Conservation (phyloP, 1,284 basidiomycete genomes). For the Cryptococcus wingfieldii region DNA sequence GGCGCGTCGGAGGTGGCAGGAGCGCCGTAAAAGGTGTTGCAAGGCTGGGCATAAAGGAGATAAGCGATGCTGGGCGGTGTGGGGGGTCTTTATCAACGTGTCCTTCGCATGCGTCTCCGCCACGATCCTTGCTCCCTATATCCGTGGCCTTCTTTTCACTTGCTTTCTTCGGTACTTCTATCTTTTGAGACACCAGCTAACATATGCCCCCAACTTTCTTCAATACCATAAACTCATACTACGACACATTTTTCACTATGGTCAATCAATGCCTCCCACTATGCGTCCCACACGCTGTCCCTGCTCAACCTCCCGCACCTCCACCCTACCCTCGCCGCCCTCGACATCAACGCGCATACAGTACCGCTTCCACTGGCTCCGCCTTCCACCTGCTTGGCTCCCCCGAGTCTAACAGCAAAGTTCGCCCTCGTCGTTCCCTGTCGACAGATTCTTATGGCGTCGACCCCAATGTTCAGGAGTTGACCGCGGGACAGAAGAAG, state of each 20-base stretch:
- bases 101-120: too few relatives aligned
- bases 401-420: constrained; percentile 12
- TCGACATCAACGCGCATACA: constrained; percentile 11
- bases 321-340: constrained; percentile 5
- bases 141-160: too few relatives aligned
- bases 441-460: constrained; percentile 37
- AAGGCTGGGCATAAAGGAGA: too few relatives aligned
- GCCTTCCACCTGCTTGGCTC: constrained; percentile 19
- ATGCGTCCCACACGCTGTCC: background rate
- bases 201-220: background rate
- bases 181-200: background rate
- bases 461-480: constrained; percentile 15
- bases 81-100: too few relatives aligned
- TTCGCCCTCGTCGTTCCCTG: constrained; percentile 28
- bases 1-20: too few relatives aligned
- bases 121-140: too few relatives aligned
- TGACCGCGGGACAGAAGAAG: constrained; percentile 33
- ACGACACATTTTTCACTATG: background rate
- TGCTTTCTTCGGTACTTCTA: too few relatives aligned
- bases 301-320: constrained; percentile 4
- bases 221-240: background rate
- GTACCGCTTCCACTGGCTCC: constrained; percentile 23
- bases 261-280: background rate
- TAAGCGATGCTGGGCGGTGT: too few relatives aligned
- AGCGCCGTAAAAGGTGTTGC: too few relatives aligned